phyloP scores from a whole-genome alignment of 164 flowering plant genomes.

The Cinnamomum micranthum region DNA sequence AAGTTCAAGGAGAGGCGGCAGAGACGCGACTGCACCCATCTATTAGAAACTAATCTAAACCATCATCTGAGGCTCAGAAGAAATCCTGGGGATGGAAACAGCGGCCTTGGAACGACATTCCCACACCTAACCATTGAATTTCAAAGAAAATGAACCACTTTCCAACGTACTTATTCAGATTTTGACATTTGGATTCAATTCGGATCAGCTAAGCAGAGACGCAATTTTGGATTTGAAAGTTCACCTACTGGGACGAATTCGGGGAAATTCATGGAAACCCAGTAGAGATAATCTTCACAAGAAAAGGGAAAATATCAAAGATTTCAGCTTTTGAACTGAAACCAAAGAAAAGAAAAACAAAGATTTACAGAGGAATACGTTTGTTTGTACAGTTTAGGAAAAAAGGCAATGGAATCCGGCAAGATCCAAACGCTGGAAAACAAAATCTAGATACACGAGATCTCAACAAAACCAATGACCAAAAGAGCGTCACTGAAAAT shows the following conservation, averaged over 20 bases:
- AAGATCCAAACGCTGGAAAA: background rate
- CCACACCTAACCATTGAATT: slow-evolving; percentile 9
- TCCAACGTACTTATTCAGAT: background rate
- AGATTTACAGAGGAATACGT: background rate
- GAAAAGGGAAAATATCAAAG: background rate
- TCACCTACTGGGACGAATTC: background rate
- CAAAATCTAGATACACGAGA: background rate
- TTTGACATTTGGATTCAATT: background rate
- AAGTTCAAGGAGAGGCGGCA: slow-evolving; percentile 12
- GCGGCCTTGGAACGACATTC: background rate
- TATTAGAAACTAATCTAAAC: background rate
- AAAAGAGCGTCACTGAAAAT: background rate
- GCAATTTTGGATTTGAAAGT: background rate
- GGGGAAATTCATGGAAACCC: background rate
- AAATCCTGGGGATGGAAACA: background rate
- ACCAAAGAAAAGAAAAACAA: background rate
- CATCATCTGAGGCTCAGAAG: slow-evolving; percentile 4
- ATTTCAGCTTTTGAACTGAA: background rate
- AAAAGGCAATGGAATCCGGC: too few species aligned
- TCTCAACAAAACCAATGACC: background rate
- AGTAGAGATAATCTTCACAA: background rate
- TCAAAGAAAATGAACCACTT: background rate
- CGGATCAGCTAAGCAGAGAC: background rate
- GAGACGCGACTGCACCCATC: slow-evolving; percentile 4
- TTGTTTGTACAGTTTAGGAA: too few species aligned